Evolutionary conservation across 306 rosid species (phyloP), one percentile per base, ranked within the genome.

Genomic region (Ceratonia siliqua): DNA sequence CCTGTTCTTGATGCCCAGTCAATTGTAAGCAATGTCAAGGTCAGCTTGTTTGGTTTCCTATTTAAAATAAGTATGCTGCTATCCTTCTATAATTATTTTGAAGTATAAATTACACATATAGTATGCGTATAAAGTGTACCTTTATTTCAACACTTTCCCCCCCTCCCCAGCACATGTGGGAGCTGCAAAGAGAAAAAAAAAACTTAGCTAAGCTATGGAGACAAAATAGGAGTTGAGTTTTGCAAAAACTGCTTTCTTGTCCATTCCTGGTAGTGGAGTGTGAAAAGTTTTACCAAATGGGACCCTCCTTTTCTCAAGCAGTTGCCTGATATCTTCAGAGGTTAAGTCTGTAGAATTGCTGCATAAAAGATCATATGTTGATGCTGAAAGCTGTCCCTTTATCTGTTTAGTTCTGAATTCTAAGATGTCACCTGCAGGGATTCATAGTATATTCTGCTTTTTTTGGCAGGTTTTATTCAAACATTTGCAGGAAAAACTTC

Each of bases 401-500:
- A 33, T 42, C 68, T 43, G 38, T 41, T 49, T 21, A 24, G 56
- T 62, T 72, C 24, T 38, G 5, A 39, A 50, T 62, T 68, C 33
- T 67, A 17, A 70, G 55, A 53, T 53, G 22, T 75, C 25, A 9
- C 35, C 45, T 48, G 59, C 73, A 58, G 56, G 61, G 52, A 36
- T 59, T 71, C 68, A 32, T n/a, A 1, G 33, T 27, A 41, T n/a
- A 68, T 62, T 85, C 72, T 83, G 24, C 46, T 72, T 81, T 72
- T 81, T 81, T 66, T 83, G 85, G 90, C 93, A 93, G 98, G 90
- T 93, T 83, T 82, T 93, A 62, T 90, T 93, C 63, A 93, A 83
- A 83, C 96, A 93, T 87, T 86, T 93, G 80, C 97, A 93, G 82
- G 98, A 93, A 82, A 89, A 93, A 79, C 98, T 93, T 69, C 81